Percentiles rank a stretch among this genome's conserved stretches.
phyloP scores from a whole-genome alignment of 2,329 filamentous ascomycete genomes.

The Pseudogymnoascus sp. region DNA sequence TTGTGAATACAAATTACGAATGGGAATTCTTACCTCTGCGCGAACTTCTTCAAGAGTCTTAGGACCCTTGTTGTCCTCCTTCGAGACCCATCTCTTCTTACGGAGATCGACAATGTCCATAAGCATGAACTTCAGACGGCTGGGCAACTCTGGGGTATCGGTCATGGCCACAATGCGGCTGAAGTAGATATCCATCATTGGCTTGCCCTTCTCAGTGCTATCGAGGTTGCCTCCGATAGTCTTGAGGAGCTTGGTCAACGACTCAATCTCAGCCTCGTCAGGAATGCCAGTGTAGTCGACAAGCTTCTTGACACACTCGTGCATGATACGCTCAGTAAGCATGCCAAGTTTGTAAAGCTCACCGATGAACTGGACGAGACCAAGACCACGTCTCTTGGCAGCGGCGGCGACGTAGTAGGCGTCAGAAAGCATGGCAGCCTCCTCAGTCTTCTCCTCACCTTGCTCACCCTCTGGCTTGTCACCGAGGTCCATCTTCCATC shows the following conservation, averaged over 20 bases:
- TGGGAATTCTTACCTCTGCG: constrained; percentile 53
- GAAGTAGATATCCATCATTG: constrained; percentile 93
- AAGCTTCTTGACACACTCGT: constrained; percentile 95
- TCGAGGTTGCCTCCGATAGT: constrained; percentile 89
- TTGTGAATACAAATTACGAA: not conserved
- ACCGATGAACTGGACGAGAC: constrained; percentile 98
- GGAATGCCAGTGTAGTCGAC: constrained; percentile 90
- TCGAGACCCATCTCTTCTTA: constrained; percentile 68
- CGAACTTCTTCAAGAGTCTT: constrained; percentile 94
- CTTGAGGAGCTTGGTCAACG: constrained; percentile 81
- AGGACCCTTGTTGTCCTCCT: constrained; percentile 86
- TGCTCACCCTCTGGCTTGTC: constrained; percentile 62
- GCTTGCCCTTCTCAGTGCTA: constrained; percentile 68
- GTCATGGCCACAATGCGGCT: constrained; percentile 75
- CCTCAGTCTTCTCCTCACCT: constrained; percentile 48
- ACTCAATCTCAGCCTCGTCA: constrained; percentile 94
- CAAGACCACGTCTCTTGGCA: constrained; percentile 91
- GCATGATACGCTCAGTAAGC: constrained; percentile 99
- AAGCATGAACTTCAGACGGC: constrained; percentile 91
- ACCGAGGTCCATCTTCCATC: constrained; percentile 86
- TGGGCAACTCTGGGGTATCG: constrained; percentile 70
- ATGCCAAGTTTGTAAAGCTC: constrained; percentile 98
- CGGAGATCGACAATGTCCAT: constrained; percentile 89
- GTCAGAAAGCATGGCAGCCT: constrained; percentile 80
- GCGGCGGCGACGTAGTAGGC: constrained; percentile 93